Base-by-base conservation (phyloP, 352 stramenopile genomes). In the Peronospora belbahrii region DNA sequence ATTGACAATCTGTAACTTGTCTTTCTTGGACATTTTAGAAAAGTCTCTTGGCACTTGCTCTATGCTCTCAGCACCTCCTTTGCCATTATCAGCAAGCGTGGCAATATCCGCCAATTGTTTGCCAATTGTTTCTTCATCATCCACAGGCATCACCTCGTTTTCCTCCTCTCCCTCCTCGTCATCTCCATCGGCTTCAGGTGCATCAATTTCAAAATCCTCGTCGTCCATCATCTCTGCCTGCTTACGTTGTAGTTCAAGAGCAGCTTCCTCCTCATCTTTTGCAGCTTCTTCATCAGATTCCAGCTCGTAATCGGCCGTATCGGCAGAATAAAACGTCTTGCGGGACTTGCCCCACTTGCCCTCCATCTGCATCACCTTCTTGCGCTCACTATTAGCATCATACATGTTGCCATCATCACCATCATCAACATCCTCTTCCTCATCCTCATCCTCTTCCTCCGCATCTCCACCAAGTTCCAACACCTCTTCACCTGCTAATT, bases 1-100 rank as follows among this genome's bases (percentile, higher is more conserved):
- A 45, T 88, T 88, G 18, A 94, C 78, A 39, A 94, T 85, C 55
- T 85, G 70, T 14, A 93, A 64, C 57, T 93, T 91, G 53, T 89
- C 77, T 42, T 89, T 88, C 70, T 85, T 88, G 40, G 74, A 76
- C 61, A 94, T 67, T 56, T 88, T 91, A 18, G 74, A 88, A 30
- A 89, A 91, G 48, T 91, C 79, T 48, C 79, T 88, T 20, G 72
- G 70, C 41, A 91, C 75, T 28, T 79, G 67, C 31, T 91, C 76
- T n/a, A 91, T 53, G n/a, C 59, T 65, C 13, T 77, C 52, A 1
- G 52, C 56, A 5, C 67, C 58, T 4, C 85, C 76, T 31, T 38
- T 39, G 6, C 68, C 70, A 31, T 80, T 65, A 31, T 90, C 78
- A 6, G 56, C 68, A 0, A 90, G 44, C 33, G 62, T 75, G 3